Base-by-base conservation (phyloP, 179 eudicot species). In the Silene noctiflora region DNA sequence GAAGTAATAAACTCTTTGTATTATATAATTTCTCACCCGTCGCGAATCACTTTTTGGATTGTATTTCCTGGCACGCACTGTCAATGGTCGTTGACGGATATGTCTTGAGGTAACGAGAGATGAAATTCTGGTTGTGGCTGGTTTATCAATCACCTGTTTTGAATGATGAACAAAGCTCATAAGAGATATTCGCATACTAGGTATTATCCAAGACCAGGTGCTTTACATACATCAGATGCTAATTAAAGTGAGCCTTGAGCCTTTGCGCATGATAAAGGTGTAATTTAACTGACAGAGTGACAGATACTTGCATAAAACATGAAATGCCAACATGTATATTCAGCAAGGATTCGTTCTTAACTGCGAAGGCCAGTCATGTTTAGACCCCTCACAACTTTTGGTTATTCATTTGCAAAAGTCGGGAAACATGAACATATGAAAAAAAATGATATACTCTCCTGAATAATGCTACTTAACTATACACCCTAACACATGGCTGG, bases 131-230 rank as follows among this genome's bases (percentile, higher is more conserved):
- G 72, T 71, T 55, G 77, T 53, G 44, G 81, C 25, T 62, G 86
- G 82, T 78, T 87, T 81, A 63, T 86, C 78, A 58, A 53, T 4
- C 71, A 88, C 90, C 95, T 90, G 84, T 16, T 67, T 75, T 42
- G 62, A 66, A 81, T 42, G 66, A 80, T 25, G 56, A 35, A 75
- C 51, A 58, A 19, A 71, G 65, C 48, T 58, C 22, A 16, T 75
- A 24, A 69, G 70, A 68, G 17, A 35, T 6, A 7, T 14, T 51
- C n/a, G n/a, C 58, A 51, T 13, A 51, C 58, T 51, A 51, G 56
- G 55, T 48, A 48, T 48, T 48, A 6, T 48, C 14, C 55, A 48
- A 13, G 55, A 48, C 16, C 55, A 27, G 29, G 29, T 48, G 16
- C 55, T 48, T 48, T 12, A 12, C 55, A 48, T 12, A 46, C 29